Evolutionary conservation across 768 basidiomycete species (phyloP), one percentile per base, ranked within the genome.

Genomic region (Phaffia australis): DNA sequence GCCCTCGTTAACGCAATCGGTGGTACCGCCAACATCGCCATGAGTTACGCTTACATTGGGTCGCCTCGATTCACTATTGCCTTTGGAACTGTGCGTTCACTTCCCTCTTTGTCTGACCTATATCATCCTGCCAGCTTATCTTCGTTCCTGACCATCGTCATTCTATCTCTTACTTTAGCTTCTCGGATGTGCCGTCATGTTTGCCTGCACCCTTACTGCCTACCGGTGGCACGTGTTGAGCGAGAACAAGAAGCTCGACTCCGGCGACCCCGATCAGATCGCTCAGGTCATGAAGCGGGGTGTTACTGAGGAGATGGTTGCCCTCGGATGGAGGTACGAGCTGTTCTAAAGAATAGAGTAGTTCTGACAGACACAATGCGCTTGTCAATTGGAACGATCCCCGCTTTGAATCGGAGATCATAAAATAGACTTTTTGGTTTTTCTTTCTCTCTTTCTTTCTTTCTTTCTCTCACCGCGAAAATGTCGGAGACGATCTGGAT

Each of bases 1-100:
- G 73, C 74, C 1, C 58, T 75, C n/a, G 66, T 74, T 29, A 74
- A 74, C 64, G 71, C 71, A 47, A 70, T 75, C 55, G 74, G 73
- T 11, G 73, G 73, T 32, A 70, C 70, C 15, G 69, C 71, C 3
- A 73, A 74, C 66, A 72, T 75, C 50, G 72, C 69, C 70, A 65
- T 65, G 30, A 55, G 56, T 18, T 75, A 73, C 69, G 49, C 71
- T 14, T 75, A 64, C 62, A 66, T 69, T 54, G 56, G 65, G 14
- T 60, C 72, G 4, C 74, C 74, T 0, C 62, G 60, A 32, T 75
- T 64, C 65, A 72, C 59, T 49, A 68, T 70, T 0, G 74, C 70
- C 1, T 74, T 75, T 59, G 72, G 73, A 15, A 62, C 63, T 49
- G 73, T 73, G 51, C 60, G 73, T 71, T 3, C 6, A 11, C 21